Conservation (phyloP, 2,329 filamentous ascomycete species). For the Beauveria sp. region DNA sequence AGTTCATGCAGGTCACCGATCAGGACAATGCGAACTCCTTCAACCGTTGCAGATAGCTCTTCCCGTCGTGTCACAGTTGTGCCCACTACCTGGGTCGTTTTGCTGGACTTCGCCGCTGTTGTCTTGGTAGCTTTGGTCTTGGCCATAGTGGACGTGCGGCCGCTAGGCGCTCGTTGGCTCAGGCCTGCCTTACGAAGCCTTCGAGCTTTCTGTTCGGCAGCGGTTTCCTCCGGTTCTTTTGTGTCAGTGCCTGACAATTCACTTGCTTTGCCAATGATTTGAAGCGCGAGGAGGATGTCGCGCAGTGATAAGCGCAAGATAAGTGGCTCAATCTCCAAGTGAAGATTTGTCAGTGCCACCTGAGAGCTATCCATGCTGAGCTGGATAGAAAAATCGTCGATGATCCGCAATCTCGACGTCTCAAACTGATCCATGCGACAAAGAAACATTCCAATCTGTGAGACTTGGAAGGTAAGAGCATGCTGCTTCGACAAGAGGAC, state of each 20-base stretch:
- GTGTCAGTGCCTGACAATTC: constrained; percentile 68
- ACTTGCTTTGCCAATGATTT: constrained; percentile 84
- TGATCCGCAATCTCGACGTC: constrained; percentile 77
- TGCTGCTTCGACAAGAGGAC: constrained; percentile 89
- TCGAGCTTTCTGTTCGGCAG: constrained; percentile 47
- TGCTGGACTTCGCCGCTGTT: constrained; percentile 22
- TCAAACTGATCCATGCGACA: constrained; percentile 99
- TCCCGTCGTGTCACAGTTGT: constrained; percentile 42
- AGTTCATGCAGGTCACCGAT: constrained; percentile 95
- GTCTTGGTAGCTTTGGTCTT: constrained; percentile 34
- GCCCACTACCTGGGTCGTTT: constrained; percentile 4
- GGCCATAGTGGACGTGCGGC: constrained; percentile 46
- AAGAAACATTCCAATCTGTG: constrained; percentile 93
- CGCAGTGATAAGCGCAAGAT: constrained; percentile 84
- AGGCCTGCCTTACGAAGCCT: constrained; percentile 42
- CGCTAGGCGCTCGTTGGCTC: constrained; percentile 50
- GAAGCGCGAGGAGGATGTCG: constrained; percentile 88
- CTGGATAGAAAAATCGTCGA: constrained; percentile 93
- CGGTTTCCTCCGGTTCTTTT: constrained; percentile 28
- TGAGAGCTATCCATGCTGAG: constrained; percentile 71
- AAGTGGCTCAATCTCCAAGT: constrained; percentile 82
- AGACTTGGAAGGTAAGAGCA: constrained; percentile 85
- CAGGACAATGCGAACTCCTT: constrained; percentile 83
- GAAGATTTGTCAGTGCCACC: constrained; percentile 64
- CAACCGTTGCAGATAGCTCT: constrained; percentile 76